phyloP scores from a whole-genome alignment of 306 rosid species.

The Hippophae gyantsensis region DNA sequence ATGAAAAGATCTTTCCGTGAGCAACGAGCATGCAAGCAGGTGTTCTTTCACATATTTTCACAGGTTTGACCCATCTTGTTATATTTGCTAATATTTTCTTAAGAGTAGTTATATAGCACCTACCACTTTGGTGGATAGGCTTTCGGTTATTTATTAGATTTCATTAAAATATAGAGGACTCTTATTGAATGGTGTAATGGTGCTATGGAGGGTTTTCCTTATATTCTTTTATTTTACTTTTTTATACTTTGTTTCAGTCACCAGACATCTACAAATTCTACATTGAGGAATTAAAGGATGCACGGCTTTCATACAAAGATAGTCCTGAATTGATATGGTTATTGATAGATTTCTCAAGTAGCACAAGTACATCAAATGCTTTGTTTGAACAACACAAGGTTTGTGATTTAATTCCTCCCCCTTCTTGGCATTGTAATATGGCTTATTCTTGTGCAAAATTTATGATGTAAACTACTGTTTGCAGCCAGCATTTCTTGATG shows the following conservation, averaged over 20 bases:
- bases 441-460: slow-evolving; percentile 4
- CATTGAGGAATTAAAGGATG: slow-evolving; percentile 55
- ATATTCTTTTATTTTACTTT: background rate
- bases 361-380: slow-evolving; percentile 29
- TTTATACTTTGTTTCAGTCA: slow-evolving; percentile 32
- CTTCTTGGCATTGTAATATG: too few species aligned
- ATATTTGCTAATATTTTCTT: background rate
- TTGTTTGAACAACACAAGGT: slow-evolving; percentile 64
- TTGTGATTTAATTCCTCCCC: background rate
- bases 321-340: slow-evolving; percentile 58
- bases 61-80: slow-evolving; percentile 43
- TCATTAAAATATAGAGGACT: too few species aligned
- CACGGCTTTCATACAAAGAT: slow-evolving; percentile 59
- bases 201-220: too few species aligned
- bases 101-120: too few species aligned
- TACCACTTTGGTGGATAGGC: background rate
- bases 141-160: slow-evolving; percentile 1
- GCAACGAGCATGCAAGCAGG: slow-evolving; percentile 53
- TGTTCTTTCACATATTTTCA: slow-evolving; percentile 53
- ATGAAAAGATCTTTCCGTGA: slow-evolving; percentile 54
- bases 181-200: too few species aligned
- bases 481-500: slow-evolving; percentile 80
- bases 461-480: slow-evolving; percentile 17
- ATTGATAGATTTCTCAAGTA: slow-evolving; percentile 53
- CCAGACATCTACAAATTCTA: slow-evolving; percentile 51